Evolutionary conservation across 73 alveolate species (phyloP), one percentile per base, ranked within the genome.

Genomic region (Halteria grandinella): DNA sequence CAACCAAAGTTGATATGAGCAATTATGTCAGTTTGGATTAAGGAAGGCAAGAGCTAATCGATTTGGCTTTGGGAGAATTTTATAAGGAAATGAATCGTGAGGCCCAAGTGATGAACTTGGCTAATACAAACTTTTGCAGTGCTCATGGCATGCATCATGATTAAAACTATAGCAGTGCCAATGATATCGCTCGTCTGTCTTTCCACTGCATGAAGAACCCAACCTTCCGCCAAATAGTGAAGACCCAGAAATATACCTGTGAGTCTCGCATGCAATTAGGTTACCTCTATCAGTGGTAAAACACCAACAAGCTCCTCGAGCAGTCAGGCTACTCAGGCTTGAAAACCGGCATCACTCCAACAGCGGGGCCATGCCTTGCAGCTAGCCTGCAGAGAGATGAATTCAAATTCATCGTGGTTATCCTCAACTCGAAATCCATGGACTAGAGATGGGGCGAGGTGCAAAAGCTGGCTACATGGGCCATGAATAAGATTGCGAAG

Each of bases 361-460:
- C 91, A 39, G 98, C 98, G 14, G 98, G 98, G 14, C 96, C 98
- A 21, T 93, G 98, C 69, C 57, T 93, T 5, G 87, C 87, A 1
- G 83, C 92, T 17, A 40, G 78, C 44, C 27, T 36, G 43, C 20
- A 32, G 41, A 79, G 69, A 50, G 70, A 81, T 21, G 72, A 79
- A 18, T 34, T 39, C 27, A 48, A 40, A n/a, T 50, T 69, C 55
- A 62, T 87, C 7, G 55, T 87, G 17, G 89, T 87, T 12, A 20
- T 87, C 0, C 64, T 87, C 54, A 36, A 57, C 64, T 77, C 85
- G 0, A 49, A 51, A 18, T 53, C 78, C 7, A 60, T 55, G 80
- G 89, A 85, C 18, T 59, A 52, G 28, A 60, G 94, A 3, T 85
- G 89, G 89, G 66, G 40, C 17, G 94, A 85, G 45, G 54, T 69